Conservation (phyloP, 345 rosid genomes). For the Firmiana major region DNA sequence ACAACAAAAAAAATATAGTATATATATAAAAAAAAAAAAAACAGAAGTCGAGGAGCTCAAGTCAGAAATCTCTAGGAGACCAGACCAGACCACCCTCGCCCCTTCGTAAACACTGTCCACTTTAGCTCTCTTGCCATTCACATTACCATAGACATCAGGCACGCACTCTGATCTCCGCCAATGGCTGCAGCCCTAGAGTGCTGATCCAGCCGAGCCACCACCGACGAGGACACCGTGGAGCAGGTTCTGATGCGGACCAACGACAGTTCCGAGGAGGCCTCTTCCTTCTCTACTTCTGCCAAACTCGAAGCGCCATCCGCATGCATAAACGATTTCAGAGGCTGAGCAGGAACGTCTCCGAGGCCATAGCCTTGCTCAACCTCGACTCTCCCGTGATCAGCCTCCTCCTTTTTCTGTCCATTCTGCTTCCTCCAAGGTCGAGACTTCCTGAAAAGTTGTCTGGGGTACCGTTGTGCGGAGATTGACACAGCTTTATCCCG, state of each 20-base stretch:
- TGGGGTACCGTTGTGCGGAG: constrained; percentile 93
- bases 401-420: constrained; percentile 5
- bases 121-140: not conserved
- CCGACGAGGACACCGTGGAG: constrained; percentile 89
- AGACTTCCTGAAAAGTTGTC: constrained; percentile 60
- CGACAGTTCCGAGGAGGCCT: constrained; percentile 62
- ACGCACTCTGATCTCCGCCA: not conserved
- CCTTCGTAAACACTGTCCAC: not conserved
- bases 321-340: constrained; percentile 81
- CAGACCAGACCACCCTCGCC: not conserved
- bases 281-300: constrained; percentile 11
- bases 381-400: constrained; percentile 55
- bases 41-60: not conserved
- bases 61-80: not conserved
- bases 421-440: constrained; percentile 33
- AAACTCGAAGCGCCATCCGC: constrained; percentile 38
- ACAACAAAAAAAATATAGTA: not conserved
- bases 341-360: constrained; percentile 79
- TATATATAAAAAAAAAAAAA: not conserved
- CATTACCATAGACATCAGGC: no score
- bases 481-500: constrained; percentile 87
- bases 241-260: constrained; percentile 85
- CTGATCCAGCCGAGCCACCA: constrained; percentile 85
- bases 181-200: constrained; percentile 99
- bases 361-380: constrained; percentile 78